Base-by-base conservation (phyloP, 2,329 filamentous ascomycete genomes). In the Hymenoscyphus fraxineus region DNA sequence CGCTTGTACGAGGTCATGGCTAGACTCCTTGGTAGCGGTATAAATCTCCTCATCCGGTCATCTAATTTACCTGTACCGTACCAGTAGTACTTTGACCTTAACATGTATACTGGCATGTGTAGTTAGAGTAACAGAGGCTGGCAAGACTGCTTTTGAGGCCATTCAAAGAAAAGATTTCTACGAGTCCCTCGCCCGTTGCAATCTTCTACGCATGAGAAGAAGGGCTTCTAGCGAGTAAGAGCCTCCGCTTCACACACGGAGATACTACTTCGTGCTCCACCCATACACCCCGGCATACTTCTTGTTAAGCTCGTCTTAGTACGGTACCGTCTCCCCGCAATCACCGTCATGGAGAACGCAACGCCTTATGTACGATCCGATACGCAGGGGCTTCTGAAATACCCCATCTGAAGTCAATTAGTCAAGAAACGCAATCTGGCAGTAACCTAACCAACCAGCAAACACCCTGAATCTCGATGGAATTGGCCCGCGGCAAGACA, bases 21-120 rank as follows among this genome's bases (percentile, higher is more conserved):
- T 51, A n/a, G 41, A 27, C 27, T n/a, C 16, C 41, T 47, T 3
- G 27, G 27, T 3, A 27, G 27, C 27, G 27, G 27, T 27, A 27
- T 27, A 27, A 60, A 32, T 27, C 31, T 44, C 40, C 19, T 10
- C 58, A 16, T 51, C 22, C 27, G 58, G 15, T 27, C 58, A 60
- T 16, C 38, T 22, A 60, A 60, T 47, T 60, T 60, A 22, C 57
- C 3, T 38, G 57, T 22, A 41, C 57, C 32, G 38, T 16, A n/a
- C 27, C 27, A 27, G 27, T 27, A 27, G 27, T 27, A 27, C 27
- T 27, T 27, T 27, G 27, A 27, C 27, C 27, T 27, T 27, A 27
- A 27, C 27, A 27, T 27, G 27, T 27, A 27, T 27, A 27, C 27
- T 27, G 27, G 27, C 27, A 27, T 27, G 27, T 27, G 27, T 27